A percentile compares a stretch with the other conserved stretches of the same genome.
Conservation (phyloP, 2,329 filamentous ascomycete species). For the Lasiodiplodia sp. region DNA sequence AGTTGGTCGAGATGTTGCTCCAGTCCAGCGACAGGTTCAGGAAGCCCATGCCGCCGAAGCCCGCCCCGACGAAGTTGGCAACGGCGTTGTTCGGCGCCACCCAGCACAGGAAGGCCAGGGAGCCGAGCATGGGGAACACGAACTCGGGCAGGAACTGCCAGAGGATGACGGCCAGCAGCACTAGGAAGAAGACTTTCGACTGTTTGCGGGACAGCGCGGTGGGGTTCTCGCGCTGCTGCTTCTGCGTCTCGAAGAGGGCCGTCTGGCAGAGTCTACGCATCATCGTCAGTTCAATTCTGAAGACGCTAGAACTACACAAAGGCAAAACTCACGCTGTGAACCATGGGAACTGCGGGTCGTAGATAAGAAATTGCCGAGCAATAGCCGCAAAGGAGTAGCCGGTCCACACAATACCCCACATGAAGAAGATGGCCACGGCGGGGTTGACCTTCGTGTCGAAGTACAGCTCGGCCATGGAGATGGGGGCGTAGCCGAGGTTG, state of each 20-base stretch:
- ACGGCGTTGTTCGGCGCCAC: constrained; percentile 64
- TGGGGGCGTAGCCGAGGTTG: constrained; percentile 54
- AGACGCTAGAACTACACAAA: background rate
- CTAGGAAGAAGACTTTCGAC: constrained; percentile 59
- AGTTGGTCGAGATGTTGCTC: constrained; percentile 62
- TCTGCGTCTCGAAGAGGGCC: constrained; percentile 65
- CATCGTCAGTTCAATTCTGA: background rate
- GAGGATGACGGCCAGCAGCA: constrained; percentile 60
- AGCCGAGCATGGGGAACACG: constrained; percentile 65
- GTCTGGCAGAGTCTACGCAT: constrained; percentile 51
- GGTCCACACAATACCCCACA: constrained; percentile 65
- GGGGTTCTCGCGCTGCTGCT: constrained; percentile 59
- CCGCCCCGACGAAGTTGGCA: constrained; percentile 67
- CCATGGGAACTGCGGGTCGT: constrained; percentile 65
- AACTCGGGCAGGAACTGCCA: constrained; percentile 71
- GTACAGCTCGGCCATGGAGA: constrained; percentile 65
- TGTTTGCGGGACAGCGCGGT: constrained; percentile 55
- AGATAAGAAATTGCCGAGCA: constrained; percentile 64
- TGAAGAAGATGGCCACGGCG: constrained; percentile 65
- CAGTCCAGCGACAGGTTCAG: constrained; percentile 67
- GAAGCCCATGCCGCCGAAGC: constrained; percentile 68
- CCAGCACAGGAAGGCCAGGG: constrained; percentile 69
- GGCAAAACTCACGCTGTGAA: constrained; percentile 6
- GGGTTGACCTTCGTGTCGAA: constrained; percentile 62
- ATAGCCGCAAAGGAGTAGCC: constrained; percentile 67